Percentiles rank a stretch among this genome's conserved stretches.
Evolutionary conservation across 1,139 yeast species (phyloP).

Genomic region (Sugiyamaella sp.): DNA sequence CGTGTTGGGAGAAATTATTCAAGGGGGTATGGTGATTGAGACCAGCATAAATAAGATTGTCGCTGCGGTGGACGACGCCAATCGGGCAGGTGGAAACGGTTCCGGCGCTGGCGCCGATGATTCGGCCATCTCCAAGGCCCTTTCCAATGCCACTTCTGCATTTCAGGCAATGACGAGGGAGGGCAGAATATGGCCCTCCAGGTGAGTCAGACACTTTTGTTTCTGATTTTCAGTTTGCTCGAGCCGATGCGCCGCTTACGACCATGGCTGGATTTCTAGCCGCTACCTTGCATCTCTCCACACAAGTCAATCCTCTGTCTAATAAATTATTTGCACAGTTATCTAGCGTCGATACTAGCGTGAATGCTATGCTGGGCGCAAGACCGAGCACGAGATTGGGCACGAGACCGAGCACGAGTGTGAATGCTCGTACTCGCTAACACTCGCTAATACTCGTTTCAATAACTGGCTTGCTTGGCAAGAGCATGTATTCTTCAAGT

Average conservation of each 20-base stretch:
- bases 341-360: neutral
- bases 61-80: conserved; percentile 55
- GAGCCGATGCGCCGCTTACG: no score
- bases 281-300: neutral
- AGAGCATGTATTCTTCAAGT: no score
- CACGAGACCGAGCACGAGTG: no score
- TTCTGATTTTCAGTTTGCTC: neutral
- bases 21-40: conserved; percentile 99
- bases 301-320: neutral
- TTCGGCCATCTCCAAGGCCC: conserved; percentile 38
- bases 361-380: no score
- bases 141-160: conserved; percentile 47
- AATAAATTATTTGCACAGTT: neutral
- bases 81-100: conserved; percentile 35
- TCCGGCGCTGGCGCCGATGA: conserved; percentile 19
- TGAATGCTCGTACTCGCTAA: no score
- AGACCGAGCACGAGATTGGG: no score
- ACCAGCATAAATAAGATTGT: conserved; percentile 83
- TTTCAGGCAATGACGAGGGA: conserved; percentile 52
- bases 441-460: no score
- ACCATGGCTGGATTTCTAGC: neutral
- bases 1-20: conserved; percentile 82
- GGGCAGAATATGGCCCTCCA: conserved; percentile 50
- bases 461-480: no score
- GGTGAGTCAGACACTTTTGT: conserved; percentile 18